Evolutionary conservation across 2,329 filamentous ascomycete genomes (phyloP).

Genomic region (Ophiosphaerella korrae): DNA sequence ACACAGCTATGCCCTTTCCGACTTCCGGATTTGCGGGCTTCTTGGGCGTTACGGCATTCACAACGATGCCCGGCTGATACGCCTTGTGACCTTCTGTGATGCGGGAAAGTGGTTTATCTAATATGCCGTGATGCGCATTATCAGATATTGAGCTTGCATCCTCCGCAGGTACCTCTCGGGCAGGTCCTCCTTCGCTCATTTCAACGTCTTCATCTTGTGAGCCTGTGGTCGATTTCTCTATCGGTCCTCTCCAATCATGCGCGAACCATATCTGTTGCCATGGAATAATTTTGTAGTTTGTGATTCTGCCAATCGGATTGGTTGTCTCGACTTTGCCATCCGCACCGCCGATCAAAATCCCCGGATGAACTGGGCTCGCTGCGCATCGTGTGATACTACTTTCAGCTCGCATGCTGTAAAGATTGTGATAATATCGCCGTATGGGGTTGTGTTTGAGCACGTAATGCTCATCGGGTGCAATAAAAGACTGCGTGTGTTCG

Average conservation of each 20-base stretch:
- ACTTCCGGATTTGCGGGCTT: conserved; percentile 27
- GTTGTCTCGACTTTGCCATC: conserved; percentile 58
- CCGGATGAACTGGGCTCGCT: conserved; percentile 60
- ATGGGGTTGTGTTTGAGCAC: conserved; percentile 55
- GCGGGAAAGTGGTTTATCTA: conserved; percentile 36
- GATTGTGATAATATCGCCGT: conserved; percentile 58
- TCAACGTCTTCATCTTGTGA: conserved; percentile 1
- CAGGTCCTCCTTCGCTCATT: conserved; percentile 6
- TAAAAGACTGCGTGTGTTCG: conserved; percentile 59
- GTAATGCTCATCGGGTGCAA: conserved; percentile 61
- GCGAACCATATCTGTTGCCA: conserved; percentile 63
- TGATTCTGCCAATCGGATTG: conserved; percentile 58
- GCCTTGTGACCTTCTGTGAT: conserved; percentile 52
- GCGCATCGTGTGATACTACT: conserved; percentile 51
- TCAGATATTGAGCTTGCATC: too few relatives aligned
- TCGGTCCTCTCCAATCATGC: conserved; percentile 58
- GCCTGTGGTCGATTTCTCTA: conserved; percentile 15
- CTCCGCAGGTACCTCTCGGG: background rate
- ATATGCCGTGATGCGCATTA: background rate
- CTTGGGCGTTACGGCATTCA: conserved; percentile 21
- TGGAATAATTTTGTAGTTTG: conserved; percentile 56
- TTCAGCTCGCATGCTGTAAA: conserved; percentile 45
- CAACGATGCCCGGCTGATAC: conserved; percentile 29
- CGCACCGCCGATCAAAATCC: conserved; percentile 57
- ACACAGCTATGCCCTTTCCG: conserved; percentile 48